These are phyloP conservation scores for Boletus rubropictus DNA, from an alignment of 768 basidiomycete genomes.

Conservation along the genomic window DNA sequence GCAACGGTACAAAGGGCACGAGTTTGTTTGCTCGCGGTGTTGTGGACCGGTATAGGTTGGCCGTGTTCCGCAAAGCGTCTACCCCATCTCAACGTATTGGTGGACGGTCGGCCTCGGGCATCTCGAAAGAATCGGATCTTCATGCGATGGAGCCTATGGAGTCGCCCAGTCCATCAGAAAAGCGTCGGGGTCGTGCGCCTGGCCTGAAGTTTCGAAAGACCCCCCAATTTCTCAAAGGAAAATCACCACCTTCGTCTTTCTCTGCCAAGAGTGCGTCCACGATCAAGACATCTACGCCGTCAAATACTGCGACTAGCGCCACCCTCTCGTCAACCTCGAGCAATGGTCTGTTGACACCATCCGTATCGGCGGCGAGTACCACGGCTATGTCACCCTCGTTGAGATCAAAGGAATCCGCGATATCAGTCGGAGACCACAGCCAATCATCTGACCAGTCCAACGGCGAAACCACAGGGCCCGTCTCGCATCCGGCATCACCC, in stretches of 20 bases:
- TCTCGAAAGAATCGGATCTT: slow-evolving; percentile 50
- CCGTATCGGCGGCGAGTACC: slow-evolving; percentile 49
- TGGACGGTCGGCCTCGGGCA: slow-evolving; percentile 50
- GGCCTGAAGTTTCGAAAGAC: slow-evolving; percentile 69
- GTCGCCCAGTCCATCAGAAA: slow-evolving; percentile 43
- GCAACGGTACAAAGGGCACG: slow-evolving; percentile 72
- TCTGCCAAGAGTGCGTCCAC: slow-evolving; percentile 29
- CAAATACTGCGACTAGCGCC: slow-evolving; percentile 37
- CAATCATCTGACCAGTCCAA: slow-evolving; percentile 70
- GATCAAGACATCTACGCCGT: slow-evolving; percentile 37
- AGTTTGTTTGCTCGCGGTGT: slow-evolving; percentile 89
- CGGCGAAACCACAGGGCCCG: slow-evolving; percentile 36
- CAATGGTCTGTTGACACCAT: slow-evolving; percentile 55
- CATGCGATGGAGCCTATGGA: slow-evolving; percentile 35
- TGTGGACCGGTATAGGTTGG: slow-evolving; percentile 79
- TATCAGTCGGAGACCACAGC: slow-evolving; percentile 66
- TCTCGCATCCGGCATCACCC: slow-evolving; percentile 23
- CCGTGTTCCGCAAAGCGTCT: slow-evolving; percentile 80
- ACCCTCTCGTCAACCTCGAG: slow-evolving; percentile 36
- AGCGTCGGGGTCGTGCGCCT: slow-evolving; percentile 62
- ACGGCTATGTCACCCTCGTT: slow-evolving; percentile 56
- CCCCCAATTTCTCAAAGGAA: slow-evolving; percentile 69
- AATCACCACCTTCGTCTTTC: slow-evolving; percentile 48
- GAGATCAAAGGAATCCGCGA: slow-evolving; percentile 74
- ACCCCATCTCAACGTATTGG: slow-evolving; percentile 48